Evolutionary conservation across 345 rosid genomes (phyloP).

Genomic region (Trapa bicornis): DNA sequence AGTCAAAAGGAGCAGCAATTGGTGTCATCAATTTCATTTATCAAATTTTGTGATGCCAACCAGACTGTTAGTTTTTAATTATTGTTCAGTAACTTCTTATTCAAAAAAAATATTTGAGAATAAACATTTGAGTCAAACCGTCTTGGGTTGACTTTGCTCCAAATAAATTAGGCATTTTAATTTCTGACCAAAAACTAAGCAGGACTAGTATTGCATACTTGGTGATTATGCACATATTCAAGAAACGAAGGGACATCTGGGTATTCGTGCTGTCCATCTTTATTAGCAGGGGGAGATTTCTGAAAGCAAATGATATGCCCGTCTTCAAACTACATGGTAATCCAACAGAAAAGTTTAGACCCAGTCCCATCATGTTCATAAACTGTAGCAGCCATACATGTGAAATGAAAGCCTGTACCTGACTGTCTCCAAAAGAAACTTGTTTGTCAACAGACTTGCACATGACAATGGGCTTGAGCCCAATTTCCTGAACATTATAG

Average conservation of each 20-base stretch:
- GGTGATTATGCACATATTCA: slow-evolving; percentile 66
- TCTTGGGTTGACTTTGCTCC: neutral
- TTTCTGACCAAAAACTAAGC: neutral
- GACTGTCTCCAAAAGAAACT: slow-evolving; percentile 38
- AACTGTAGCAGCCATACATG: neutral
- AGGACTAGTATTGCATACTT: slow-evolving; percentile 19
- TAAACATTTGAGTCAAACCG: neutral
- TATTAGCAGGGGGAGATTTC: slow-evolving; percentile 29
- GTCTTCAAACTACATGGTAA: slow-evolving; percentile 53
- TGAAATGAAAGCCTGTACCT: slow-evolving; percentile 21
- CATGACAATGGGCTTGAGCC: slow-evolving; percentile 55
- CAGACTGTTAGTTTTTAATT: neutral
- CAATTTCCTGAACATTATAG: slow-evolving; percentile 38
- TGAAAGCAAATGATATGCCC: slow-evolving; percentile 73
- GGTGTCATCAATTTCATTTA: neutral
- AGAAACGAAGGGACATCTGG: slow-evolving; percentile 63
- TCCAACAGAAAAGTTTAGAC: slow-evolving; percentile 2
- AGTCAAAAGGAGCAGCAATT: neutral
- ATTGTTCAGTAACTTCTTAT: neutral
- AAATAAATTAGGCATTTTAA: neutral
- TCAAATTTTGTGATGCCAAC: neutral
- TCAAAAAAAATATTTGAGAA: neutral
- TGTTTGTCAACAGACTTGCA: slow-evolving; percentile 53
- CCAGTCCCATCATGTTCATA: neutral
- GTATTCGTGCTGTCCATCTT: slow-evolving; percentile 32